These are phyloP conservation scores for Suhomyces sp. DNA, from an alignment of 805 yeast genomes.

Conservation along the genomic window DNA sequence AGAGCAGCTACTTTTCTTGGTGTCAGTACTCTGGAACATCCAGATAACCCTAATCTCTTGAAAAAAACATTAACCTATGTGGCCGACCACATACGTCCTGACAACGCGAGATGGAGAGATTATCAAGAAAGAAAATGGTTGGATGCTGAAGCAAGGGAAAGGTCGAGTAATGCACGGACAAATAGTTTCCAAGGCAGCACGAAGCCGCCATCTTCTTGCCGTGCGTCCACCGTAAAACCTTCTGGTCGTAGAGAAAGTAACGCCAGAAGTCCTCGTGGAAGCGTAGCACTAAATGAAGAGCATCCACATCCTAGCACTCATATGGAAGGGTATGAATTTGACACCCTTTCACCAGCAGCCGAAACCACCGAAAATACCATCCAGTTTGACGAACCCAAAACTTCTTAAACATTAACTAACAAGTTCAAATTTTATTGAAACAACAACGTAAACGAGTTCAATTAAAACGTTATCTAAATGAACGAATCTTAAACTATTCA, in stretches of 20 bases:
- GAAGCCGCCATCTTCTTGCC: not conserved
- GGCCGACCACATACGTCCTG: not conserved
- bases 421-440: no score
- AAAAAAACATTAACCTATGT: conserved; percentile 2
- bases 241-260: not conserved
- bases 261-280: not conserved
- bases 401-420: no score
- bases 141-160: not conserved
- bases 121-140: not conserved
- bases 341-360: not conserved
- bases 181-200: not conserved
- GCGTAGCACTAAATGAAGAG: not conserved
- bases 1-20: conserved; percentile 12
- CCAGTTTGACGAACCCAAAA: no score
- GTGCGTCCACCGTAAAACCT: not conserved
- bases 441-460: no score
- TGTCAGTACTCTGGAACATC: conserved; percentile 8
- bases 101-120: not conserved
- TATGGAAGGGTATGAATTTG: not conserved
- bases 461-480: no score
- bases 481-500: no score
- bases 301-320: not conserved
- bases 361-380: no score
- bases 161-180: not conserved
- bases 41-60: conserved; percentile 1